Conservation (phyloP, 257 asterid species). For the Forsythia viridissima region DNA sequence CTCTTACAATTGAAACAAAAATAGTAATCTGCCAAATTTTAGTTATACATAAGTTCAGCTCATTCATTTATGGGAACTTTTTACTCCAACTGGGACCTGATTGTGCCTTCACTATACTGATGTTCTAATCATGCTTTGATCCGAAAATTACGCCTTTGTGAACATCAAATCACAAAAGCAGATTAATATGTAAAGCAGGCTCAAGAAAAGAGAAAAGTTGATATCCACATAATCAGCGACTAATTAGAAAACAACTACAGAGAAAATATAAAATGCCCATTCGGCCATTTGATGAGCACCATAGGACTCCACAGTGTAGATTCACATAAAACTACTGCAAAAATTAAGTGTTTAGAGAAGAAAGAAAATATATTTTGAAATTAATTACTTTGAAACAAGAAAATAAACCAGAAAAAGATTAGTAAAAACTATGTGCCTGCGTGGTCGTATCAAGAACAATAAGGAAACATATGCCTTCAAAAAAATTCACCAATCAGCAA, state of each 20-base stretch:
- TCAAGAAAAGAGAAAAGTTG: background rate
- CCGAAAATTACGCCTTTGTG: conserved; percentile 10
- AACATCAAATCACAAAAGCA: conserved; percentile 19
- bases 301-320: too few relatives aligned
- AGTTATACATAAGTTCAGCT: background rate
- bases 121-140: background rate
- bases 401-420: background rate
- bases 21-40: background rate
- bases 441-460: background rate
- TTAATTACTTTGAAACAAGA: too few relatives aligned
- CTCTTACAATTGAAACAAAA: background rate
- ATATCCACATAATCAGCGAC: background rate
- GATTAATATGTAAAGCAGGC: background rate
- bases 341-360: too few relatives aligned
- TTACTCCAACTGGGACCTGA: background rate
- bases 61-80: background rate
- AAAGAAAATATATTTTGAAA: too few relatives aligned
- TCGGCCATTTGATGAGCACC: too few relatives aligned
- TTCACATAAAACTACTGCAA: too few relatives aligned
- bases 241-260: background rate
- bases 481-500: background rate
- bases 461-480: background rate
- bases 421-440: background rate
- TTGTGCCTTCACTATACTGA: background rate
- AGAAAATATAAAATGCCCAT: too few relatives aligned